Evolutionary conservation across 352 stramenopile genomes (phyloP), one percentile per base, ranked within the genome.

Genomic region (Saprolegnia parasitica): DNA sequence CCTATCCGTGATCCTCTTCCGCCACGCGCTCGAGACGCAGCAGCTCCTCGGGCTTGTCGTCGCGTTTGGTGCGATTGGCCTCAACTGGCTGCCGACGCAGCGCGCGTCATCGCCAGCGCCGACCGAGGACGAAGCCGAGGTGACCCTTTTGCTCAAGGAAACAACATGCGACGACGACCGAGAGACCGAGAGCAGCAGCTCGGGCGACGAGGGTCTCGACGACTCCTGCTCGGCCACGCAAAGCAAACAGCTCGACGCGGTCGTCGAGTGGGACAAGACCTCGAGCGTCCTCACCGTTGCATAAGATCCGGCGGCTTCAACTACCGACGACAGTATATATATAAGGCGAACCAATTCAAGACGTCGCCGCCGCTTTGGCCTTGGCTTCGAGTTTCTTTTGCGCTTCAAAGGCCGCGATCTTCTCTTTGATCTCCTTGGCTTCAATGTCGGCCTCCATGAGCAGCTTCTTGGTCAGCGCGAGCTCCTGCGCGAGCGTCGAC

Each of bases 1-100:
- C 71, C 73, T 93, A 3, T 95, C 86, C 13, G 84, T 93, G n/a
- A 71, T 92, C 26, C 70, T 91, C 5, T 95, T 95, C 49, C 83
- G 84, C 40, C 86, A 95, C 73, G 77, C 91, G 10, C 68, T 95
- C 35, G 86, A 79, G 18, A 49, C 78, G 32, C 77, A 90, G 55
- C 86, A 95, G 75, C 80, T 73, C 4, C 47, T 89, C 20, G 86
- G 86, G 71, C 73, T 95, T 0, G 72, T 72, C 15, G 66, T 93
- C 0, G 80, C 82, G 2, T 95, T 95, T 55, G 3, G 78, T 5
- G 86, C 84, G 57, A 92, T 95, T 37, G 82, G 81, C 0, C 67
- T 91, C n/a, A 92, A 91, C 74, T 94, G 86, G 86, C 32, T 58
- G 32, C 52, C 52, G 16, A 58, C 23, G 52, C 8, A 18, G 18